These are phyloP conservation scores for Phytophthora capsici DNA, from an alignment of 352 stramenopile genomes.

Conservation along the genomic window DNA sequence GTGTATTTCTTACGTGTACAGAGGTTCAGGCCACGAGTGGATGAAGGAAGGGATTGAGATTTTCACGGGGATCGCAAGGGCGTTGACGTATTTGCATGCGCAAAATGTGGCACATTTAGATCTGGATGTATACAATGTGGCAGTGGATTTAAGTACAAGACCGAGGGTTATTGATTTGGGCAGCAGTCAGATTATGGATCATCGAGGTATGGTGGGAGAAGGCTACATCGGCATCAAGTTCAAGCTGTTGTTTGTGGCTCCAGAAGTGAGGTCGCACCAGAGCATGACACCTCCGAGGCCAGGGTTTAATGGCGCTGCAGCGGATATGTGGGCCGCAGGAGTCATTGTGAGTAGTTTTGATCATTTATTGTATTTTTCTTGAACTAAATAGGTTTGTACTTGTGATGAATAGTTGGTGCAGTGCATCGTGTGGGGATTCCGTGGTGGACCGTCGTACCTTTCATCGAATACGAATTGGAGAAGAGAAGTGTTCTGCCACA, in stretches of 20 bases:
- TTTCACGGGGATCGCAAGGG: constrained; percentile 71
- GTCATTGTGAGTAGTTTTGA: constrained; percentile 69
- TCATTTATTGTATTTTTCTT: constrained; percentile 1
- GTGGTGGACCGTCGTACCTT: constrained; percentile 70
- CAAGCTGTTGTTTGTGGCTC: constrained; percentile 80
- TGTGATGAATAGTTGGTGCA: constrained; percentile 65
- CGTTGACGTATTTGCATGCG: constrained; percentile 82
- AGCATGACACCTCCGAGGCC: constrained; percentile 60
- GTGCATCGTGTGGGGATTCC: constrained; percentile 83
- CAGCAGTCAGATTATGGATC: constrained; percentile 81
- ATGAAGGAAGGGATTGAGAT: constrained; percentile 74
- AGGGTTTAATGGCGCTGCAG: constrained; percentile 74
- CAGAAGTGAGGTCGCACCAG: constrained; percentile 72
- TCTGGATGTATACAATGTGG: constrained; percentile 88
- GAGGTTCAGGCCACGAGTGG: constrained; percentile 75
- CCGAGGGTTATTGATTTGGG: constrained; percentile 84
- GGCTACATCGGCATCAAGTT: constrained; percentile 84
- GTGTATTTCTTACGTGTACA: constrained; percentile 83
- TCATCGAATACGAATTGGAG: constrained; percentile 67
- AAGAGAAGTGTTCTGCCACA: constrained; percentile 77
- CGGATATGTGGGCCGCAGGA: constrained; percentile 82
- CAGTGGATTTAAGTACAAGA: constrained; percentile 59
- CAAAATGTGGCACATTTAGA: constrained; percentile 82
- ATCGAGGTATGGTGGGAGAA: constrained; percentile 58
- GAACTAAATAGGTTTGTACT: background rate